Evolutionary conservation across 148 eudicot genomes (phyloP), one percentile per base, ranked within the genome.

Genomic region (Fagopyrum tataricum): DNA sequence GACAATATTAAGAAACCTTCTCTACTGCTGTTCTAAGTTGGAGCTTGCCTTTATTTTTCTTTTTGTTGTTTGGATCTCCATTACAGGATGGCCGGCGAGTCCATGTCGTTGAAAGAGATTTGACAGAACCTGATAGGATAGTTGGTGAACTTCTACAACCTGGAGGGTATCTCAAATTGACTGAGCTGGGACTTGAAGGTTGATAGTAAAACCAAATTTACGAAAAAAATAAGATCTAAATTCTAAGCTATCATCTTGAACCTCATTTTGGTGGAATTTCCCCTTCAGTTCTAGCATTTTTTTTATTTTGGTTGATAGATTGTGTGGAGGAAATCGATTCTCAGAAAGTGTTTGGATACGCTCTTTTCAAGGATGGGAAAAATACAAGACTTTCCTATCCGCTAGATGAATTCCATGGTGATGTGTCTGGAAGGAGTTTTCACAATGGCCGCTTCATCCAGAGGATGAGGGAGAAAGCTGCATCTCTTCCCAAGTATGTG

Each of bases 141-240:
- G 97, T 91, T 72, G 97, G 97, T 11, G 97, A 89, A 81, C 84
- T 91, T 75, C 82, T 91, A 37, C 97, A 91, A 64, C 97, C 97
- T 23, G 94, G 95, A 46, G 97, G 97, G 48, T 91, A 83, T 71
- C 92, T 91, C 64, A 89, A 84, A 71, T 82, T 91, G 58, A 81
- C 86, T 31, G 97, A 91, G 73, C 74, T 91, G 78, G 97, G 89
- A 39, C 82, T 92, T 73, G 84, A 87, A 88, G 97, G 97, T 91
- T 68, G 47, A 21, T 18, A 56, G n/a, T 20, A 21, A 66, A 66
- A 66, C 2, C 18, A 21, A 20, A 66, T 21, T 7, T 26, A 2
- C 44, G 17, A 39, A 67, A 39, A 40, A 11, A 17, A 4, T 39
- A 7, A 17, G 10, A 39, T 18, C 21, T 70, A 9, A 11, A 6